Evolutionary conservation across 2,329 filamentous ascomycete species (phyloP).

Genomic region (Sporothrix luriei): DNA sequence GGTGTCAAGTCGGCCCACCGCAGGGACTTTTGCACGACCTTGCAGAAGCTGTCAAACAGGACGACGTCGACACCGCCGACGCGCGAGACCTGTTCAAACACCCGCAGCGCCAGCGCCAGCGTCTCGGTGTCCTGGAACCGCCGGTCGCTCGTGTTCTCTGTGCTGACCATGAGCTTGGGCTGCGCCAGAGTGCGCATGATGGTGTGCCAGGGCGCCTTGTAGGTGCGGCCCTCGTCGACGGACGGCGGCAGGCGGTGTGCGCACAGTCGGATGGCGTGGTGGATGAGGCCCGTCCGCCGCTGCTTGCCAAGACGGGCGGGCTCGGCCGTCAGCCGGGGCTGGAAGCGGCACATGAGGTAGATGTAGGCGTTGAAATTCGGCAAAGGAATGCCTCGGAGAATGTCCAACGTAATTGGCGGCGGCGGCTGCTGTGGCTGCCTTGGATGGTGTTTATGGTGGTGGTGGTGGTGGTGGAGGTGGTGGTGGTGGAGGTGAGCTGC

Average conservation of each 20-base stretch:
- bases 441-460: background rate
- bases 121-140: conserved; percentile 40
- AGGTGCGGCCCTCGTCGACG: conserved; percentile 40
- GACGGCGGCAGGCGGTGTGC: conserved; percentile 39
- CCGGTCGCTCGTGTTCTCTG: conserved; percentile 30
- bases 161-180: conserved; percentile 41
- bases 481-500: background rate
- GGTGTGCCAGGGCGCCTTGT: conserved; percentile 49
- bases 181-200: conserved; percentile 48
- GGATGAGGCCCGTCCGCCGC: conserved; percentile 37
- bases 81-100: conserved; percentile 40
- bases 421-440: background rate
- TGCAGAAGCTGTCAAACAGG: conserved; percentile 45
- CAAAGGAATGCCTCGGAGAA: conserved; percentile 40
- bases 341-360: conserved; percentile 51
- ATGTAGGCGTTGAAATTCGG: conserved; percentile 56
- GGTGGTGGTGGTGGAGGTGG: conserved; percentile 2
- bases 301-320: conserved; percentile 37
- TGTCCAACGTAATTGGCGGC: conserved; percentile 33
- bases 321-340: conserved; percentile 39
- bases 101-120: conserved; percentile 42
- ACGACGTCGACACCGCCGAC: conserved; percentile 43
- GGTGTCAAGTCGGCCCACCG: conserved; percentile 29
- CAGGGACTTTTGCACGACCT: conserved; percentile 28
- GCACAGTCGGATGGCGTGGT: conserved; percentile 45